phyloP scores from a whole-genome alignment of 2,329 filamentous ascomycete genomes.

The Fusarium fujikuroi region DNA sequence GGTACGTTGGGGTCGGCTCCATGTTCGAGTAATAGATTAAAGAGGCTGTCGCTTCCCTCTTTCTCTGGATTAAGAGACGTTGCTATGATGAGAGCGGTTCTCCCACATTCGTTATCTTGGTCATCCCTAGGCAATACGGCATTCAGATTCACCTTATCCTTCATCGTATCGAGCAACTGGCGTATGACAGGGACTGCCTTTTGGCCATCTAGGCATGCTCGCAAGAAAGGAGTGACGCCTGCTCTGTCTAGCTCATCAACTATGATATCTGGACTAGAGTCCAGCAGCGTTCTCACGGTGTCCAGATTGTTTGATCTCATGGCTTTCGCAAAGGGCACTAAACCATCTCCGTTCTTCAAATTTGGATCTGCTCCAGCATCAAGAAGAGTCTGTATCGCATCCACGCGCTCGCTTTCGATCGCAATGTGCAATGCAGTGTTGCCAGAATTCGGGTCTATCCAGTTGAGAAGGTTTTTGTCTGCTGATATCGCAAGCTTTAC shows the following conservation, averaged over 20 bases:
- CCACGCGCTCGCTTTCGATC: neutral
- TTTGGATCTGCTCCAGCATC: neutral
- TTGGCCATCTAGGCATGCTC: neutral
- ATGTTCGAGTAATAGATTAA: neutral
- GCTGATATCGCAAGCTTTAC: neutral
- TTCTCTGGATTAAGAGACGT: neutral
- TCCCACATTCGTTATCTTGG: neutral
- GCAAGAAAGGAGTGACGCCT: neutral
- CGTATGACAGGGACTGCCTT: neutral
- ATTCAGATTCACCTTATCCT: neutral
- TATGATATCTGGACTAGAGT: fast-evolving
- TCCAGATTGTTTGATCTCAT: neutral
- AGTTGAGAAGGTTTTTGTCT: neutral
- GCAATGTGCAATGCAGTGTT: neutral
- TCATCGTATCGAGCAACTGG: neutral
- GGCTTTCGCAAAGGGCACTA: neutral
- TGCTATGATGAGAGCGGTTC: neutral
- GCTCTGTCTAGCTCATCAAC: neutral
- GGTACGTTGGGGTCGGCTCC: neutral
- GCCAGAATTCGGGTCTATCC: neutral
- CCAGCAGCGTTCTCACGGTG: fast-evolving
- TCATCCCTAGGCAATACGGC: neutral
- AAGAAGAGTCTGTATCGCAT: neutral
- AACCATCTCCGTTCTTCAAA: neutral
- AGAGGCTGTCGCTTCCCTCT: neutral